Conservation (phyloP, 2,329 filamentous ascomycete genomes). For the Fusarium abutilonis region DNA sequence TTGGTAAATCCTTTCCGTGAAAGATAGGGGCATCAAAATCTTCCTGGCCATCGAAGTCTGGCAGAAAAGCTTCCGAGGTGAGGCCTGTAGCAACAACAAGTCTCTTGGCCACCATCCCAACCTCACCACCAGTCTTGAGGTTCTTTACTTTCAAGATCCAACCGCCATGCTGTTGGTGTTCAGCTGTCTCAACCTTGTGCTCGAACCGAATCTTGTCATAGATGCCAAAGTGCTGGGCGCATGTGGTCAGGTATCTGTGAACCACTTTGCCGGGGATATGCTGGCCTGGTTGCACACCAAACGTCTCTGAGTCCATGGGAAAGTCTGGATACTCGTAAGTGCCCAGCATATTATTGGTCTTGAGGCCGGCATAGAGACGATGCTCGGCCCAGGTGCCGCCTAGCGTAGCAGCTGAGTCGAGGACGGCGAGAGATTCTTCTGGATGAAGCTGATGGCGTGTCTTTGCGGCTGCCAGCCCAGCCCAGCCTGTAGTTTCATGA, state of each 20-base stretch:
- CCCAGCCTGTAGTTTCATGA: slow-evolving; percentile 46
- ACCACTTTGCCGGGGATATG: slow-evolving; percentile 60
- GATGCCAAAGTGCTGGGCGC: slow-evolving; percentile 57
- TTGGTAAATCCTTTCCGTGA: slow-evolving; percentile 59
- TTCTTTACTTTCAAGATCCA: slow-evolving; percentile 50
- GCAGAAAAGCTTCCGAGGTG: slow-evolving; percentile 59
- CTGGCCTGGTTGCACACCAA: slow-evolving; percentile 57
- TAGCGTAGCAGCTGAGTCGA: slow-evolving; percentile 66
- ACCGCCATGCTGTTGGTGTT: slow-evolving; percentile 54
- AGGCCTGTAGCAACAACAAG: slow-evolving; percentile 66
- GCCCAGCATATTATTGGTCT: slow-evolving; percentile 78
- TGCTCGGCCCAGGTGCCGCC: slow-evolving; percentile 77
- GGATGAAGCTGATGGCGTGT: slow-evolving; percentile 69
- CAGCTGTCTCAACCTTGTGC: slow-evolving; percentile 55
- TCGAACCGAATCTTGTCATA: slow-evolving; percentile 52
- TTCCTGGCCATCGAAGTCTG: slow-evolving; percentile 58
- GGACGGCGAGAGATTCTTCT: slow-evolving; percentile 62
- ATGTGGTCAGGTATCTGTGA: slow-evolving; percentile 59
- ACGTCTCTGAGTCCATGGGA: slow-evolving; percentile 69
- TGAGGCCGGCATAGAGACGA: slow-evolving; percentile 74
- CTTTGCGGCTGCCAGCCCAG: slow-evolving; percentile 69
- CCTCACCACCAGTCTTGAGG: slow-evolving; percentile 17
- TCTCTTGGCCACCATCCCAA: slow-evolving; percentile 54
- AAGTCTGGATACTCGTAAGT: slow-evolving; percentile 80
- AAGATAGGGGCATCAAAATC: slow-evolving; percentile 59